Conservation (phyloP, 441 rosid species). For the Dalechampia spathulata region DNA sequence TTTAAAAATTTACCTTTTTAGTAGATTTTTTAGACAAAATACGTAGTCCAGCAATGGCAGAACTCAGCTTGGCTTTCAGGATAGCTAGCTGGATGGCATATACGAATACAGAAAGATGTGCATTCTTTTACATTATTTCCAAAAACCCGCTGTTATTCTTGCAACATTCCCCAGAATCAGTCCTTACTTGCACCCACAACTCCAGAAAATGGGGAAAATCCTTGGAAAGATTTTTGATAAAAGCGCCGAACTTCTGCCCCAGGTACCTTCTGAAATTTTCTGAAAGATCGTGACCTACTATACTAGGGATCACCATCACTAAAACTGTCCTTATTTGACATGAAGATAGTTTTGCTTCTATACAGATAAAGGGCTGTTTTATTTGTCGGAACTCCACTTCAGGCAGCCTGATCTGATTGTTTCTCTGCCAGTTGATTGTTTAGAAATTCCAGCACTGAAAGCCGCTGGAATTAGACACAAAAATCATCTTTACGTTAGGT, state of each 20-base stretch:
- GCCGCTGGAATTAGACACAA: conserved; percentile 43
- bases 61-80: no score
- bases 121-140: no score
- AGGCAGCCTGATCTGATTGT: conserved; percentile 25
- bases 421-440: conserved; percentile 58
- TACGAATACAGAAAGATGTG: no score
- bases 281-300: background rate
- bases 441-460: conserved; percentile 75
- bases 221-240: background rate
- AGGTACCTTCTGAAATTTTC: background rate
- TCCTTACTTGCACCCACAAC: background rate
- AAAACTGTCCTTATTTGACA: conserved; percentile 4
- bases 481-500: conserved; percentile 2
- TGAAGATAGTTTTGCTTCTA: background rate
- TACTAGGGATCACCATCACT: background rate
- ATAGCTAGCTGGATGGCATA: no score
- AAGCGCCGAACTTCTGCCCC: background rate
- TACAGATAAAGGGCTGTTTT: background rate
- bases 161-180: no score
- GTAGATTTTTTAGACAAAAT: no score
- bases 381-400: conserved; percentile 1
- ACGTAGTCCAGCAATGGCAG: no score
- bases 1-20: no score
- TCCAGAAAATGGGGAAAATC: background rate
- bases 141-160: no score